These are phyloP conservation scores for Pyrus hybrid DNA, from an alignment of 331 rosid genomes.

Conservation along the genomic window DNA sequence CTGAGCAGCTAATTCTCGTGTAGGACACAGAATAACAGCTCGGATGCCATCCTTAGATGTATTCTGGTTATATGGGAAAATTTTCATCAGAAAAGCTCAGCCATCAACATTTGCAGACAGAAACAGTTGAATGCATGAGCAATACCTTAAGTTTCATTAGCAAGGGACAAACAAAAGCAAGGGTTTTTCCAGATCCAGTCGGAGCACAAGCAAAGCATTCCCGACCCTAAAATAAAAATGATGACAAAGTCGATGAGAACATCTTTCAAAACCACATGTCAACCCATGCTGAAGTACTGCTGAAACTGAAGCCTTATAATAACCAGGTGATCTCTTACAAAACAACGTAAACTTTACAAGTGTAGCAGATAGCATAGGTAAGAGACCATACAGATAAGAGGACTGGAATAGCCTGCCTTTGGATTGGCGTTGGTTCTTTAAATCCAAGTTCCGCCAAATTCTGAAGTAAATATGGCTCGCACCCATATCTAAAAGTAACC, in stretches of 20 bases:
- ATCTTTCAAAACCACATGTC: background rate
- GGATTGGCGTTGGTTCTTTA: constrained; percentile 88
- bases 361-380: constrained; percentile 4
- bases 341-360: constrained; percentile 1
- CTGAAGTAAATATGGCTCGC: constrained; percentile 45
- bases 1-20: constrained; percentile 82
- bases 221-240: constrained; percentile 40
- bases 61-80: constrained; percentile 26
- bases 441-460: constrained; percentile 75
- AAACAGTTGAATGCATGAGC: background rate
- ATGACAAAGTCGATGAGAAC: background rate
- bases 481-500: constrained; percentile 45
- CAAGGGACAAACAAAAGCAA: constrained; percentile 87
- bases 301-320: background rate
- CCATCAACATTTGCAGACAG: constrained; percentile 6
- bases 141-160: constrained; percentile 86
- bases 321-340: background rate
- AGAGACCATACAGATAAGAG: constrained; percentile 64
- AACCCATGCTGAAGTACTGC: background rate
- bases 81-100: constrained; percentile 14
- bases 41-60: constrained; percentile 56
- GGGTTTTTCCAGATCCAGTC: constrained; percentile 93
- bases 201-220: constrained; percentile 99
- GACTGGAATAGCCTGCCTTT: constrained; percentile 94
- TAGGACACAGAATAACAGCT: constrained; percentile 77